phyloP scores from a whole-genome alignment of 176 grass and related monocot genomes.

The Avena atlantica region DNA sequence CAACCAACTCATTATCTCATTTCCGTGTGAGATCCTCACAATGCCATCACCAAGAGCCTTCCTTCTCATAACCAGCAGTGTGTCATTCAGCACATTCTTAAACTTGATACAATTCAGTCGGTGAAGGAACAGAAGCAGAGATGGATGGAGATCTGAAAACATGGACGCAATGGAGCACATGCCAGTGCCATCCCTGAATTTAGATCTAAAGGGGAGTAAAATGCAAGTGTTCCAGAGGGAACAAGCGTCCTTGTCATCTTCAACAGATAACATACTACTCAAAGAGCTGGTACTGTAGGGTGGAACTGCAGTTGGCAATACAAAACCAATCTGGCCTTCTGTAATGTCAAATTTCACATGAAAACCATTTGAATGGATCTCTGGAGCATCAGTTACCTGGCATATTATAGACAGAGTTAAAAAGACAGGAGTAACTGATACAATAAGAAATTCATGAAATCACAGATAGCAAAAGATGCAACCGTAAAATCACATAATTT shows the following conservation, averaged over 20 bases:
- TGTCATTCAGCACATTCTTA: conserved; percentile 72
- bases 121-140: conserved; percentile 91
- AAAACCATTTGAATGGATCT: conserved; percentile 99
- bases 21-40: conserved; percentile 87
- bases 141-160: conserved; percentile 98
- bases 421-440: not conserved
- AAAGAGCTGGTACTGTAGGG: conserved; percentile 59
- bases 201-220: conserved; percentile 84
- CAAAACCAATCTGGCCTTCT: conserved; percentile 96
- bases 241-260: conserved; percentile 43
- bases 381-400: conserved; percentile 94
- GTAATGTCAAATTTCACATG: conserved; percentile 97
- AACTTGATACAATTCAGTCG: conserved; percentile 83
- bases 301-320: conserved; percentile 82
- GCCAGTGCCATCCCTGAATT: conserved; percentile 57
- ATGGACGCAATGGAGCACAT: conserved; percentile 81
- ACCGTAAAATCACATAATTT: conserved; percentile 13
- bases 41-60: conserved; percentile 79
- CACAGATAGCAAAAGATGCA: not conserved
- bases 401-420: conserved; percentile 35
- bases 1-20: conserved; percentile 87
- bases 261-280: conserved; percentile 61
- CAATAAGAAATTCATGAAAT: conserved; percentile 21
- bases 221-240: conserved; percentile 85
- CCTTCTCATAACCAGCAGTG: conserved; percentile 77